Evolutionary conservation across 495 filamentous ascomycete species (phyloP).

Genomic region (Penicillium turbatum): DNA sequence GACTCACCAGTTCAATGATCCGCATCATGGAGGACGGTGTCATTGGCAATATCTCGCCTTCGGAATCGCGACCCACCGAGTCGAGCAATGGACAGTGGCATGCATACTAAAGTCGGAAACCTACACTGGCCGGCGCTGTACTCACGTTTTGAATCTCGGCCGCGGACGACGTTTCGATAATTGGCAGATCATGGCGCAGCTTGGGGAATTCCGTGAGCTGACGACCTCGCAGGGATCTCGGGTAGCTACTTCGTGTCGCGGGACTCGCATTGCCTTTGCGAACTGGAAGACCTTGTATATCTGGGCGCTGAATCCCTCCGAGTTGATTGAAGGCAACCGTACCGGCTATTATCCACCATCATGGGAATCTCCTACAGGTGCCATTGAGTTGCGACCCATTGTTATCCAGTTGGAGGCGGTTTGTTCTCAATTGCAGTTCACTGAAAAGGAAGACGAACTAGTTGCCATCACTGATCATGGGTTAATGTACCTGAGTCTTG

Average conservation of each 20-base stretch:
- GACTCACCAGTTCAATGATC: slow-evolving; percentile 24
- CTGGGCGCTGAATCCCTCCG: slow-evolving; percentile 41
- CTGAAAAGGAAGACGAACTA: slow-evolving; percentile 38
- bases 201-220: slow-evolving; percentile 38
- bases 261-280: slow-evolving; percentile 41
- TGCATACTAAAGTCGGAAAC: slow-evolving; percentile 38
- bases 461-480: slow-evolving; percentile 46
- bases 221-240: slow-evolving; percentile 39
- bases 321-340: slow-evolving; percentile 27
- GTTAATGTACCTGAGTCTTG: slow-evolving; percentile 38
- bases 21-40: slow-evolving; percentile 16
- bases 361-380: slow-evolving; percentile 17
- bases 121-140: slow-evolving; percentile 23
- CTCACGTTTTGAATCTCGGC: slow-evolving; percentile 40
- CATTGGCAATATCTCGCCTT: slow-evolving; percentile 42
- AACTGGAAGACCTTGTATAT: slow-evolving; percentile 45
- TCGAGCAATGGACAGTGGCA: slow-evolving; percentile 39
- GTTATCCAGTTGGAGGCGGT: slow-evolving; percentile 37
- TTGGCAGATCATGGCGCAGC: slow-evolving; percentile 38
- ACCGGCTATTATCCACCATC: slow-evolving; percentile 31
- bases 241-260: slow-evolving; percentile 36
- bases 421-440: slow-evolving; percentile 38
- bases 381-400: slow-evolving; percentile 33
- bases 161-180: slow-evolving; percentile 34
- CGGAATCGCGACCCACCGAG: slow-evolving; percentile 38